Evolutionary conservation across 768 basidiomycete species (phyloP), one percentile per base, ranked within the genome.

Genomic region (Mycena polygramma): DNA sequence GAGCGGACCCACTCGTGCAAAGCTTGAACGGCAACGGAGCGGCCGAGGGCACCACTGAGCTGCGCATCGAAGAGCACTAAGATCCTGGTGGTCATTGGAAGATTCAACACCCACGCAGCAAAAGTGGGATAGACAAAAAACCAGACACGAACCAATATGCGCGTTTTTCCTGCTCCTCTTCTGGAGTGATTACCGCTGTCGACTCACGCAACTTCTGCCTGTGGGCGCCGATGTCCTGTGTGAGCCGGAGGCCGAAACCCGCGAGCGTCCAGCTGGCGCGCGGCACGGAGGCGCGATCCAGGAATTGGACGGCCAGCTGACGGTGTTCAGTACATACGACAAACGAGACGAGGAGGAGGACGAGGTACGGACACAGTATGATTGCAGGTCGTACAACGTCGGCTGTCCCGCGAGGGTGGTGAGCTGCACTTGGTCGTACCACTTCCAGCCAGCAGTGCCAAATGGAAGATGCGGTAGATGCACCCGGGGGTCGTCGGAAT

Each of bases 381-480:
- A 15, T 45, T 58, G 57, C 6, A 58, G 1, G 17, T 58, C 39
- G 43, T 58, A 45, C 24, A 58, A 20, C 8, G 57, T 43, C 10
- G 41, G 41, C 24, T 10, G 19, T 8, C n/a, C n/a, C 2, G 26
- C 45, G 17, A 58, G 91, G 6, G 30, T 30, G 62, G 57, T 7
- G 14, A 45, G 4, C 57, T 90, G 86, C 11, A 93, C 87, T 75
- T 92, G 90, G 26, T 79, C 73, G 70, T 88, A 88, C 77, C 86
- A 92, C 74, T 86, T 85, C 89, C 89, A 92, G 1, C 90, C 90
- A 41, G 83, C 76, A 15, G 86, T 86, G 46, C 84, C 81, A 8
- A 85, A 78, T 11, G 81, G 77, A 43, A 80, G 84, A n/a, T 75
- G 79, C 13, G 78, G 75, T 17, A 78, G 66, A 49, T 80, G 68